Base-by-base conservation (phyloP, 208 protist species). In the Trypanosoma avium region DNA sequence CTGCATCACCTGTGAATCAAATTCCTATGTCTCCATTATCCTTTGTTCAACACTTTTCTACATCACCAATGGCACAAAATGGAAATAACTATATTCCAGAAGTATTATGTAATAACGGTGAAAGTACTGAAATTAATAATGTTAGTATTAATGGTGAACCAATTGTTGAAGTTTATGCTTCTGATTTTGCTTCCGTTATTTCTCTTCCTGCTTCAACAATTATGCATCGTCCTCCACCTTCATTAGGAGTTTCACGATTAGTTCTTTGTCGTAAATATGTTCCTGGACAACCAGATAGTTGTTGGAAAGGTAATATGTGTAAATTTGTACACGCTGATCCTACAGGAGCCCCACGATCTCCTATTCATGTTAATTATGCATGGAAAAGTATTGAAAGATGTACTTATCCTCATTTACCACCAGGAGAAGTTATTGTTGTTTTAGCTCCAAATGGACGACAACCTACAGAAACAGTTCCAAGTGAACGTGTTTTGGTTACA, bases 301-400 rank as follows among this genome's bases (percentile, higher is more conserved):
- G 88, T 68, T 60, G 29, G 21, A 91, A 81, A 61, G 77, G 79
- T 0, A 73, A 73, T 5, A 42, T 54, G 40, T 95, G 88, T 70
- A 84, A 82, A 65, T 92, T 92, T 74, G 86, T 95, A 24, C 88
- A 95, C 68, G 85, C 81, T 22, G 77, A 88, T 58, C 2, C 74
- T 67, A n/a, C 47, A 58, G 27, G 77, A 9, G 70, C 64, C 36
- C 47, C 19, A 49, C 45, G 45, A 9, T 24, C 45, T 49, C 66
- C 61, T 42, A 90, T 95, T 27, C 88, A 95, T 75, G 85, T 95
- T 10, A 92, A 92, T 70, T 92, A 91, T 61, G 71, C 80, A 21
- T 95, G 81, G 75, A 74, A 75, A 36, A 53, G 52, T 30, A 61
- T 81, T 1, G 70, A 74, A 9, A 53, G 70, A 5, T 92, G 85